Percentiles rank a stretch among this genome's conserved stretches.
Conservation (phyloP, 768 basidiomycete genomes). For the Kwoniella mangroviensis region DNA sequence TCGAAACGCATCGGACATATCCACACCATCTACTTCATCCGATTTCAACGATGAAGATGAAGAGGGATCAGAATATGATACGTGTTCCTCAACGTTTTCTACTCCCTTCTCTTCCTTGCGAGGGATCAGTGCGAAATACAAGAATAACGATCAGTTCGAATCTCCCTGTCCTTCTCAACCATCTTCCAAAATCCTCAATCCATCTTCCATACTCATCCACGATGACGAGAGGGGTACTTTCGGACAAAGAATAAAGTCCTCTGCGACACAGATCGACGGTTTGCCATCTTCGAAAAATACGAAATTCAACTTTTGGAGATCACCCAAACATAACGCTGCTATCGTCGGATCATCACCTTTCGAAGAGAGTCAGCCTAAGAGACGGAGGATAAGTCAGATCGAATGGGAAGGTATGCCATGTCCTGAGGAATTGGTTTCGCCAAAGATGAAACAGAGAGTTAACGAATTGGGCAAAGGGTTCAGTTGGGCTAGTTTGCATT, state of each 20-base stretch:
- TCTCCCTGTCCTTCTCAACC: constrained; percentile 18
- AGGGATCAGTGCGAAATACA: not conserved
- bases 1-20: not conserved
- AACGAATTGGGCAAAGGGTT: constrained; percentile 9
- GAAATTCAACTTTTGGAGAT: constrained; percentile 14
- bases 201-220: constrained; percentile 4
- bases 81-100: not conserved
- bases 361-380: not conserved
- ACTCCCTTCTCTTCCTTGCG: not conserved
- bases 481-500: constrained; percentile 11
- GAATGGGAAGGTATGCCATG: constrained; percentile 11
- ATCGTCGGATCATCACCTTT: not conserved
- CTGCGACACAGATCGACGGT: not conserved
- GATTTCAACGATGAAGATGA: not conserved
- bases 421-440: constrained; percentile 15
- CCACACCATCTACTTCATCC: constrained; percentile 8
- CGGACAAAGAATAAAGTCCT: not conserved
- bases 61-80: constrained; percentile 1
- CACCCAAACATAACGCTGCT: not conserved
- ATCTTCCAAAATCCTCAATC: constrained; percentile 5
- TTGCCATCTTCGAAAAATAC: not conserved
- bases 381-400: constrained; percentile 13
- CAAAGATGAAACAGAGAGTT: constrained; percentile 1
- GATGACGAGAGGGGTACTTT: not conserved
- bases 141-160: not conserved